Percentiles rank a stretch among this genome's conserved stretches.
Conservation (phyloP, 2,329 filamentous ascomycete species). For the Paecilomyces sp. region DNA sequence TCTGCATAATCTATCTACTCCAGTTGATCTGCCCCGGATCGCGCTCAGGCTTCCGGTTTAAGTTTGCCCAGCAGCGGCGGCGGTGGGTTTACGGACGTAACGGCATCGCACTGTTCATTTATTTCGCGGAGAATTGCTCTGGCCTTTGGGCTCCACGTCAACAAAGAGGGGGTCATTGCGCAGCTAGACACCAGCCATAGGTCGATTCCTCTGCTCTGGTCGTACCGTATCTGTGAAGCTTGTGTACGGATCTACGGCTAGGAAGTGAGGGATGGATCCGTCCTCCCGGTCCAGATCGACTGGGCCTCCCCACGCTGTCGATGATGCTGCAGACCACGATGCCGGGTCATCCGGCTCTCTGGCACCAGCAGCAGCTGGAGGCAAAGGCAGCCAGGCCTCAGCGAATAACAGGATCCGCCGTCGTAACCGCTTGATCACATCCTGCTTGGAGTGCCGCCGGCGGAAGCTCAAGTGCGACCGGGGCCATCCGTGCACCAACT, state of each 20-base stretch:
- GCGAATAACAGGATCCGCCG: conserved; percentile 41
- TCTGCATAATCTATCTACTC: background rate
- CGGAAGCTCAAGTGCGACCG: conserved; percentile 74
- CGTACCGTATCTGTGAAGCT: background rate
- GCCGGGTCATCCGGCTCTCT: background rate
- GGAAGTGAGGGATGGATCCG: background rate
- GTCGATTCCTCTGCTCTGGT: background rate
- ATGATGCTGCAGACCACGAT: background rate
- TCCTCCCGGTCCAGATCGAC: background rate
- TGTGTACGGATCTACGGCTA: background rate
- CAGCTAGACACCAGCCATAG: background rate
- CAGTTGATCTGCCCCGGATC: background rate
- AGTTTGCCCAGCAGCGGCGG: background rate
- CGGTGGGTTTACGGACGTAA: background rate
- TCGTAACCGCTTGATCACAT: conserved; percentile 63
- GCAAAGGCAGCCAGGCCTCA: background rate
- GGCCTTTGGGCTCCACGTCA: background rate
- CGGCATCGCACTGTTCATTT: background rate
- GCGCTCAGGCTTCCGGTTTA: background rate
- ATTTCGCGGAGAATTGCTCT: background rate
- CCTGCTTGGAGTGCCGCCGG: conserved; percentile 62
- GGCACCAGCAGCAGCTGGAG: background rate
- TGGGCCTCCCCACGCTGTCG: background rate
- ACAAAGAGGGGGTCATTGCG: background rate
- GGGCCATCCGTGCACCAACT: conserved; percentile 59